phyloP scores from a whole-genome alignment of 2,329 filamentous ascomycete genomes.

The Beauveria asiatica region DNA sequence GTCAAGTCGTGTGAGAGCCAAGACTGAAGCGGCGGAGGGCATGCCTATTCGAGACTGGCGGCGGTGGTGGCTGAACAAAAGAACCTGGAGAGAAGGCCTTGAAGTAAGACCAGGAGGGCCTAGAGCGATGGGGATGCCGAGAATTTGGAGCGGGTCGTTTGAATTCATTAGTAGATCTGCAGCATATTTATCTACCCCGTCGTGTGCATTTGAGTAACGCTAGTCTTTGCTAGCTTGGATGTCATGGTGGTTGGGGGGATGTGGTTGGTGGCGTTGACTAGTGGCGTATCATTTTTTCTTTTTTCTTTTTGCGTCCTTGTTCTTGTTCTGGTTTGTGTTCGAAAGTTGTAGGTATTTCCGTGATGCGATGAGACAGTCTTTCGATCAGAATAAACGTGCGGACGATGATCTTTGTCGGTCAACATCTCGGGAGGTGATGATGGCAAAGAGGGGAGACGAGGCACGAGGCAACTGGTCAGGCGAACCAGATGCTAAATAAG shows the following conservation, averaged over 20 bases:
- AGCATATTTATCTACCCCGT: no score
- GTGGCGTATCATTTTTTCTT: background rate
- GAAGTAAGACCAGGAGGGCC: background rate
- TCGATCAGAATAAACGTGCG: background rate
- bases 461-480: background rate
- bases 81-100: constrained; percentile 8
- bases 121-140: constrained; percentile 1
- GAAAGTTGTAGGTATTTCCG: background rate
- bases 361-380: background rate
- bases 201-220: background rate
- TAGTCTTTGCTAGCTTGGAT: background rate
- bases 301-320: background rate
- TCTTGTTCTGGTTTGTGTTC: background rate
- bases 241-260: background rate
- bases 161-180: background rate
- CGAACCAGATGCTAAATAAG: background rate
- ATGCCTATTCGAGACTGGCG: constrained; percentile 16
- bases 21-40: constrained; percentile 16
- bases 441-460: background rate
- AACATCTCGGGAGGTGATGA: background rate
- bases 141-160: background rate
- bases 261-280: background rate
- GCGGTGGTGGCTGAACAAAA: constrained; percentile 14
- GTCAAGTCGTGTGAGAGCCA: constrained; percentile 11
- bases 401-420: background rate